Evolutionary conservation across 2,329 filamentous ascomycete species (phyloP).

Genomic region (Aspergillus puulaauensis): DNA sequence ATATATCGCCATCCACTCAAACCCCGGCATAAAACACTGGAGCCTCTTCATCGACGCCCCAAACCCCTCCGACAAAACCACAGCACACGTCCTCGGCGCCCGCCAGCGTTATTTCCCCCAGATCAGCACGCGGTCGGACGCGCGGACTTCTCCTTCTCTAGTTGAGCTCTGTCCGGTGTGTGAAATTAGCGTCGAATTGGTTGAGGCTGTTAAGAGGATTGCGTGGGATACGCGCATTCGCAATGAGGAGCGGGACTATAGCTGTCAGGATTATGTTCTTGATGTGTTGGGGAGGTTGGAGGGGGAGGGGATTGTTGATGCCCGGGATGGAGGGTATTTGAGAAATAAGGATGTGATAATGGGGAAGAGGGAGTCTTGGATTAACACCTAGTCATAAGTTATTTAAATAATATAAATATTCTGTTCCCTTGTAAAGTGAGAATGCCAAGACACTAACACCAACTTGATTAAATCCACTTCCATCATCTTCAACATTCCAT

Average conservation of each 20-base stretch:
- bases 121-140: neutral
- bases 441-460: no score
- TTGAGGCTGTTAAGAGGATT: neutral
- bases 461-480: constrained; percentile 8
- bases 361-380: neutral
- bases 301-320: neutral
- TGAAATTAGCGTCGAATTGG: neutral
- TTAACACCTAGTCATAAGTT: no score
- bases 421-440: no score
- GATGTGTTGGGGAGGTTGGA: neutral
- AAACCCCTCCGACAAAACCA: neutral
- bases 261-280: neutral
- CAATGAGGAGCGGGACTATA: neutral
- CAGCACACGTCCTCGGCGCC: neutral
- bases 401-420: no score
- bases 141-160: neutral
- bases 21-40: constrained; percentile 1
- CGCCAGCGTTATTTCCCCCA: neutral
- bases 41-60: neutral
- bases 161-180: neutral
- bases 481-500: neutral
- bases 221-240: neutral
- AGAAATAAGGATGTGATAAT: neutral
- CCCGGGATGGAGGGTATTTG: neutral
- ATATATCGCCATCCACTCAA: neutral